phyloP scores from a whole-genome alignment of 2,329 filamentous ascomycete genomes.

The Alternaria consortialis region DNA sequence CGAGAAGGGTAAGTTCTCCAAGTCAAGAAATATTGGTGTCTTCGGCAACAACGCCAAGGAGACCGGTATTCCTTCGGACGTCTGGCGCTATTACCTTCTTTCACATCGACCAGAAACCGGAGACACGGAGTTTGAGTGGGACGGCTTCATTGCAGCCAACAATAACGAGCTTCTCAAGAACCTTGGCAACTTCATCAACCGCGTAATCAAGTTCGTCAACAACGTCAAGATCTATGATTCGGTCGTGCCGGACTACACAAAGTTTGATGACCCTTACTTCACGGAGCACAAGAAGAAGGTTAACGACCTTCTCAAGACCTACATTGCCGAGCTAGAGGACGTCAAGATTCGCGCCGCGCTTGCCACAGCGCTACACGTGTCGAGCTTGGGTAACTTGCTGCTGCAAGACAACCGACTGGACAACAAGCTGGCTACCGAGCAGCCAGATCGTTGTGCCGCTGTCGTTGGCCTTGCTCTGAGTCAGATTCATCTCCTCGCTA shows the following conservation, averaged over 20 bases:
- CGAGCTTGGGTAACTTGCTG: slow-evolving; percentile 66
- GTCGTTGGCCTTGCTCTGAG: slow-evolving; percentile 83
- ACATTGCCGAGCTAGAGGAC: slow-evolving; percentile 72
- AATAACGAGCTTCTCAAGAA: slow-evolving; percentile 88
- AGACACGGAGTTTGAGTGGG: slow-evolving; percentile 92
- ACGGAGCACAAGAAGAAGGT: slow-evolving; percentile 65
- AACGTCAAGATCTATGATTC: slow-evolving; percentile 76
- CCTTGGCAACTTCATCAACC: slow-evolving; percentile 68
- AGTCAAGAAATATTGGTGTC: slow-evolving; percentile 87
- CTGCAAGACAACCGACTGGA: slow-evolving; percentile 68
- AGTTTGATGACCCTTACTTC: slow-evolving; percentile 58
- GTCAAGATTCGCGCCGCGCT: slow-evolving; percentile 76
- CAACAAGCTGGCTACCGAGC: slow-evolving; percentile 67
- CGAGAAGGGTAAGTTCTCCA: slow-evolving; percentile 78
- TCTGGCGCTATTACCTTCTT: slow-evolving; percentile 94
- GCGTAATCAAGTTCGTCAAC: slow-evolving; percentile 73
- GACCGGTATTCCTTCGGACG: slow-evolving; percentile 82
- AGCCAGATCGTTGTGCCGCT: slow-evolving; percentile 67
- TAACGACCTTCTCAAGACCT: slow-evolving; percentile 72
- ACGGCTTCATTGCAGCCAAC: slow-evolving; percentile 81
- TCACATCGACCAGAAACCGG: slow-evolving; percentile 84
- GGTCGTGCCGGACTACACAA: slow-evolving; percentile 71
- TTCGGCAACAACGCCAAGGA: slow-evolving; percentile 91
- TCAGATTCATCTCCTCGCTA: slow-evolving; percentile 81
- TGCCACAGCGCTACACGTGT: slow-evolving; percentile 72